Base-by-base conservation (phyloP, 495 filamentous ascomycete species). In the Annulohypoxylon bovei region DNA sequence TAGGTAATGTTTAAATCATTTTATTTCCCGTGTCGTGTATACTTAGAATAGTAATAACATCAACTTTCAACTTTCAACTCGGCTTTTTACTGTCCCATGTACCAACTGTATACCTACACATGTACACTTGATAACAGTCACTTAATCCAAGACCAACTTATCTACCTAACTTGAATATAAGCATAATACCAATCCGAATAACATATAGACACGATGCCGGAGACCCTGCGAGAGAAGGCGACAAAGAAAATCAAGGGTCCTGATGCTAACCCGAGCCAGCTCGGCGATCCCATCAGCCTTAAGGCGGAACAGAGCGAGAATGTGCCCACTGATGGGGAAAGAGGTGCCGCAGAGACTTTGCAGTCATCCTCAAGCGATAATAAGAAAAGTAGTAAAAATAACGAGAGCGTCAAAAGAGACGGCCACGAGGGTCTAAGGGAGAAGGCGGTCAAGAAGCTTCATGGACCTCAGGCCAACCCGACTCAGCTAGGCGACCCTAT, bases 241-340 rank as follows among this genome's bases (percentile, higher is more conserved):
- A 75, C 73, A 40, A 75, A 80, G 44, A 82, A 80, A 56, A 46
- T 78, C 8, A 68, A 77, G 39, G 79, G 78, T 55, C 74, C 73
- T 1, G 39, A 75, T 35, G 80, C 79, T 58, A 84, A 84, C 66
- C 81, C 80, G 11, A 79, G 77, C 61, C 77, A 79, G 50, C 75
- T 83, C 0, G 81, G 80, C 47, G 82, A 83, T 62, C 80, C 80
- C 2, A 79, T 81, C 64, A 79, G 76, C 35, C 52, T 84, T 27
- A 82, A 84, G 42, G 78, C 79, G 23, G 82, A 83, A 62, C 79
- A 72, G 30, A 79, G 71, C 67, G 68, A 75, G 28, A 56, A 52
- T 40, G 25, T 72, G 22, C 68, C 75, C 1, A 73, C 69, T 4
- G 54, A 72, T 1, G 65, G 40, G 1, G 74, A 74, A 50, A 50